phyloP scores from a whole-genome alignment of 2,329 filamentous ascomycete species.

The Cytospora chrysosperma region DNA sequence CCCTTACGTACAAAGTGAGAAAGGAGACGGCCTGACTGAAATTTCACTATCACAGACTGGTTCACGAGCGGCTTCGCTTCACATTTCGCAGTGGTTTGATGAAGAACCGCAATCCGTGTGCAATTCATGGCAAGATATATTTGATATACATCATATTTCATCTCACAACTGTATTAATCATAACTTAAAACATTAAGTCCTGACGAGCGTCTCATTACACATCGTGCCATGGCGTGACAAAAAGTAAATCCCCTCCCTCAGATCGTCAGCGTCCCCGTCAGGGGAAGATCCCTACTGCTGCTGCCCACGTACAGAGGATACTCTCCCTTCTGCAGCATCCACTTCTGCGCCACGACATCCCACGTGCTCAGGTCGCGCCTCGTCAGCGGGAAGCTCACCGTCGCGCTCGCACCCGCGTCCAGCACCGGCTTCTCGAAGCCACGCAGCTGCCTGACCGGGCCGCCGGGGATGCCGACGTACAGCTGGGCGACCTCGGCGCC shows the following conservation, averaged over 20 bases:
- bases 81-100: no score
- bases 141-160: not conserved
- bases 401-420: slow-evolving; percentile 40
- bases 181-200: no score
- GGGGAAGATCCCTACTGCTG: slow-evolving; percentile 51
- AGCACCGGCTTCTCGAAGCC: slow-evolving; percentile 60
- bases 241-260: not conserved
- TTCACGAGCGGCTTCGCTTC: not conserved
- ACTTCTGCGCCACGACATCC: slow-evolving; percentile 57
- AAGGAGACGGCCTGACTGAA: no score
- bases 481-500: slow-evolving; percentile 45
- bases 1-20: not conserved
- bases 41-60: not conserved
- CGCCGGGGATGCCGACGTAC: slow-evolving; percentile 43
- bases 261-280: slow-evolving; percentile 39
- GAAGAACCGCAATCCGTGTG: no score
- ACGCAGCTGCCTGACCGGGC: slow-evolving; percentile 54
- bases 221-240: not conserved
- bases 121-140: no score
- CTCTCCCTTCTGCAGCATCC: slow-evolving; percentile 46
- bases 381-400: slow-evolving; percentile 50
- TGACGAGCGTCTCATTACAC: not conserved
- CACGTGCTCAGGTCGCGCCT: slow-evolving; percentile 63
- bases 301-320: slow-evolving; percentile 44
- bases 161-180: not conserved